These are phyloP conservation scores for Elsinoe australis DNA, from an alignment of 2,329 filamentous ascomycete genomes.

Conservation along the genomic window DNA sequence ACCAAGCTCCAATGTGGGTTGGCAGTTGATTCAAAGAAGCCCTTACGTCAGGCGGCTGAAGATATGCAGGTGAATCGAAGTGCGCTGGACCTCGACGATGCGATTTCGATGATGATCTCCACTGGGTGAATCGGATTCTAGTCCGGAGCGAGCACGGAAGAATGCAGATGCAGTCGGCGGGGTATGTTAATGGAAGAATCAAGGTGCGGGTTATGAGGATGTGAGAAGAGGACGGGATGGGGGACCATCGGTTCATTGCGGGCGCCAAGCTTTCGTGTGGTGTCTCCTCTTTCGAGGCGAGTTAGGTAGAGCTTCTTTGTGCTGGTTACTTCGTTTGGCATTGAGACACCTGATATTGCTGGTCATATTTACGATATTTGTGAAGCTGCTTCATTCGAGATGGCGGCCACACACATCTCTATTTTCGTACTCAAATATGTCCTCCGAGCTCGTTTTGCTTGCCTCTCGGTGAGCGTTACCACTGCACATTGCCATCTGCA, in stretches of 20 bases:
- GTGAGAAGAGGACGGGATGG: neutral
- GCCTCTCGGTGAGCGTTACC: too few relatives aligned
- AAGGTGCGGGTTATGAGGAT: constrained; percentile 10
- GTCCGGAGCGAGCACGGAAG: too few relatives aligned
- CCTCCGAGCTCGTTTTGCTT: too few relatives aligned
- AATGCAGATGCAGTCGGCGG: constrained; percentile 10
- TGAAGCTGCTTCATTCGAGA: too few relatives aligned
- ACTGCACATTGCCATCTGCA: too few relatives aligned
- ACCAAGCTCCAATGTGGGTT: constrained; percentile 11
- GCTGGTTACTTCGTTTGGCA: constrained; percentile 3
- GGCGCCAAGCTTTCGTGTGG: constrained; percentile 9
- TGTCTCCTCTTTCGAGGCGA: neutral
- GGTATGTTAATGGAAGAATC: constrained; percentile 1
- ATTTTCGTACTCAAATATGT: too few relatives aligned
- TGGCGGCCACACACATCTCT: too few relatives aligned
- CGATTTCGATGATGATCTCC: neutral
- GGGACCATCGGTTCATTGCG: constrained; percentile 16
- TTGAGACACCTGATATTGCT: constrained; percentile 7
- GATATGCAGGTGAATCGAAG: constrained; percentile 8
- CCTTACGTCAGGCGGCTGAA: constrained; percentile 17
- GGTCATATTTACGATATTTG: too few relatives aligned
- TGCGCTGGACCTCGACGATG: constrained; percentile 12
- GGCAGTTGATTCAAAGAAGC: constrained; percentile 3
- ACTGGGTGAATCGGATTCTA: neutral
- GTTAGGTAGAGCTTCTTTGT: neutral